Conservation (phyloP, 2,329 filamentous ascomycete genomes). For the Neopestalotiopsis rosae region DNA sequence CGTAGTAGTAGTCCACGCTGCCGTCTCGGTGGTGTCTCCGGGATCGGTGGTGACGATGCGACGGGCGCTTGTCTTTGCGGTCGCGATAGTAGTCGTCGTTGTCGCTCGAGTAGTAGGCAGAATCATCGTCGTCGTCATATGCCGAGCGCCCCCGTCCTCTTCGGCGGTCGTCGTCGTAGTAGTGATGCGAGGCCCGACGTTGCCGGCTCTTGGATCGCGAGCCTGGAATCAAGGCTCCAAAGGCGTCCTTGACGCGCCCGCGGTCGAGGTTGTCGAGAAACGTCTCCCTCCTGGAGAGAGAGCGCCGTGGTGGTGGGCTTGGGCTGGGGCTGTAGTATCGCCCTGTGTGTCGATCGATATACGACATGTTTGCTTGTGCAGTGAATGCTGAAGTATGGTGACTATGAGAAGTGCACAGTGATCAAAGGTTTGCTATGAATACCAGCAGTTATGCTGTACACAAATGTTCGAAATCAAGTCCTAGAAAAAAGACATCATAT, state of each 20-base stretch:
- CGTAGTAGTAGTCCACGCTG: constrained; percentile 2
- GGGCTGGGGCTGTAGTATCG: constrained; percentile 10
- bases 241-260: neutral
- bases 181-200: neutral
- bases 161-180: neutral
- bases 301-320: neutral
- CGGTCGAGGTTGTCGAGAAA: constrained; percentile 7
- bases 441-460: neutral
- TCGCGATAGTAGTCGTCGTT: constrained; percentile 3
- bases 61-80: neutral
- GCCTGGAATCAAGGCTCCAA: neutral
- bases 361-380: neutral
- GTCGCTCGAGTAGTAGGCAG: neutral
- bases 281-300: neutral
- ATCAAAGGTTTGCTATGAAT: too few relatives aligned
- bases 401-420: too few relatives aligned
- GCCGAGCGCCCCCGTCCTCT: neutral
- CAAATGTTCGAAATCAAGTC: neutral
- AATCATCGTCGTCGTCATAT: neutral
- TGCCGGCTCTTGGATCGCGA: neutral
- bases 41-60: neutral
- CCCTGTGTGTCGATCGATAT: neutral
- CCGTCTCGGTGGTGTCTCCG: neutral
- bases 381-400: neutral
- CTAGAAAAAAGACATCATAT: neutral